Evolutionary conservation across 148 eudicot genomes (phyloP), one percentile per base, ranked within the genome.

Genomic region (Vaccinium vitisidaea): DNA sequence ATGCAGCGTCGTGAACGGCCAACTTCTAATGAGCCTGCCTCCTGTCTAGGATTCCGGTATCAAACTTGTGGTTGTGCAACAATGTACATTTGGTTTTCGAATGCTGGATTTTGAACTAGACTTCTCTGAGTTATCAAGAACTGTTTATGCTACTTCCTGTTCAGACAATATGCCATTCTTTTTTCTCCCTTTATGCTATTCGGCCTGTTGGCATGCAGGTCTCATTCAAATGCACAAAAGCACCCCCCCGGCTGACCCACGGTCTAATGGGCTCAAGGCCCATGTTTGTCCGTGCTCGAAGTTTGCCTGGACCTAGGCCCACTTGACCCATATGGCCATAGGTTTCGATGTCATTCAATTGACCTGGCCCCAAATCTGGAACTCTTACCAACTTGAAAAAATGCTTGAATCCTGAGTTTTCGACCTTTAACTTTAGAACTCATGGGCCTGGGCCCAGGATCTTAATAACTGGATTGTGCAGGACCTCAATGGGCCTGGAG

Each of bases 1-100:
- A 80, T 86, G 84, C 90, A 94, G 98, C 67, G 90, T 88, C 3
- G 78, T 92, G 88, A 89, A 84, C 21, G 94, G 94, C 63, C 91
- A 90, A 73, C 93, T 89, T 14, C 84, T 94, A 30, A 84, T 89
- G 84, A 88, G 90, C 81, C 85, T 94, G 56, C 81, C 93, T 84
- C 90, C 74, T 2, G 85, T 88, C 39, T 88, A 81, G 75, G 77
- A 7, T 36, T 63, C 82, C 58, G 53, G 18, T 21, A 71, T 32
- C 8, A 61, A 19, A 54, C 46, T 32, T 54, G 36, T 27, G 16
- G 25, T 8, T 21, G n/a, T 10, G 65, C 4, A 12, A 61, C 75
- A 48, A 36, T 81, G 77, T 70, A 53, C 43, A 82, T 27, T 52
- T 82, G 39, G 46, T 8, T 69, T 67, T 3, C 9, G 12, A 32